Percentiles rank a stretch among this genome's conserved stretches.
Evolutionary conservation across 2,329 filamentous ascomycete genomes (phyloP).

Genomic region (Penicillium sp.): DNA sequence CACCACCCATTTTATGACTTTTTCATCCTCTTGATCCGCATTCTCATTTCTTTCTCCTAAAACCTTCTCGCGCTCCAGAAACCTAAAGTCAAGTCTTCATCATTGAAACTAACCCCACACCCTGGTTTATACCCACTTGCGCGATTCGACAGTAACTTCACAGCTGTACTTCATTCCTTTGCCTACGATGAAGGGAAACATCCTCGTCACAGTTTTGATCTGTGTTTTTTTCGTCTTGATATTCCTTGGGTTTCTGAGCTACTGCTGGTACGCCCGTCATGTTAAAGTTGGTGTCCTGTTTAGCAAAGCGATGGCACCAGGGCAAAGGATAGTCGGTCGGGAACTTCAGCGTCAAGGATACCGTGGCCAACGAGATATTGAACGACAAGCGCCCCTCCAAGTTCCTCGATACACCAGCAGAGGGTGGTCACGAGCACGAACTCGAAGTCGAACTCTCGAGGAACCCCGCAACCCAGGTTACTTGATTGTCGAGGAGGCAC

Average conservation of each 20-base stretch:
- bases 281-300: not conserved
- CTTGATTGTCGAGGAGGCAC: not conserved
- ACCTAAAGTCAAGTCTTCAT: not conserved
- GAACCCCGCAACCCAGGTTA: not conserved
- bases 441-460: not conserved
- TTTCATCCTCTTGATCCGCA: not conserved
- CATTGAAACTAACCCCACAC: not conserved
- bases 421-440: not conserved
- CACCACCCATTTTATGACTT: not conserved
- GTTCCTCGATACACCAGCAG: not conserved
- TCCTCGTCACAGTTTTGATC: slow-evolving; percentile 14
- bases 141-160: not conserved
- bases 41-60: not conserved
- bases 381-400: not conserved
- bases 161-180: not conserved
- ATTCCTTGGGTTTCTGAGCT: slow-evolving; percentile 2
- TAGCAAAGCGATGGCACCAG: not conserved
- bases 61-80: not conserved
- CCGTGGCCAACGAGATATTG: not conserved
- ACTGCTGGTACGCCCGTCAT: slow-evolving; percentile 8
- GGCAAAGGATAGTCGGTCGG: not conserved
- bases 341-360: not conserved
- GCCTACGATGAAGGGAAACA: slow-evolving; percentile 17
- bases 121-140: not conserved
- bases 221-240: not conserved